phyloP scores from a whole-genome alignment of 768 basidiomycete species.

The Phanerochaete sordida region DNA sequence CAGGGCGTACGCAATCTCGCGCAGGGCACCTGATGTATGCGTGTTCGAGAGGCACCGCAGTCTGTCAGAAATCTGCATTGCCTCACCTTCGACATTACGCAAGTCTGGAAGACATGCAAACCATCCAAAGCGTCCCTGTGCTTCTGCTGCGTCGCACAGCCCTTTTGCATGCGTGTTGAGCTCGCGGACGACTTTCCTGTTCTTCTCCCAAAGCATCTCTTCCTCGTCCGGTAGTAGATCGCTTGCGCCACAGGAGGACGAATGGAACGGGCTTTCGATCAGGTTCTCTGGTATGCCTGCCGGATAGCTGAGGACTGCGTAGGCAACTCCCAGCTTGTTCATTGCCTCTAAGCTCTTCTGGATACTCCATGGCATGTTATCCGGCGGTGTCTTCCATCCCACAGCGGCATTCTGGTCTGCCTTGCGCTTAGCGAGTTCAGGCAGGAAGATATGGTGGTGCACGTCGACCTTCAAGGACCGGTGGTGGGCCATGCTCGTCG shows the following conservation, averaged over 20 bases:
- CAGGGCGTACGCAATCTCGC: constrained; percentile 57
- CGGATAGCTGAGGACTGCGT: constrained; percentile 66
- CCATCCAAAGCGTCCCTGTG: constrained; percentile 54
- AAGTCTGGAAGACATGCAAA: constrained; percentile 63
- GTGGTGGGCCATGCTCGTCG: neutral
- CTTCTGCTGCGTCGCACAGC: constrained; percentile 41
- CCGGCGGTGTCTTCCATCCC: constrained; percentile 62
- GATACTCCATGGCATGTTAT: constrained; percentile 64
- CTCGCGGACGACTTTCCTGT: constrained; percentile 31
- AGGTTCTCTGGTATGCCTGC: constrained; percentile 39
- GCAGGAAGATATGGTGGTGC: constrained; percentile 76
- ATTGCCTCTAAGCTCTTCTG: constrained; percentile 58
- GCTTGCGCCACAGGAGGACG: neutral
- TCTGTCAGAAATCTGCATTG: neutral
- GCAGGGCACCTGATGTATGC: constrained; percentile 44
- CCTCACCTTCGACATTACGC: constrained; percentile 56
- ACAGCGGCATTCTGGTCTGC: constrained; percentile 38
- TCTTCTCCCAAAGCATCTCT: neutral
- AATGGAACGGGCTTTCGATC: constrained; percentile 10
- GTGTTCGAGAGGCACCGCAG: too few relatives aligned
- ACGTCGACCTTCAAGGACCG: constrained; percentile 45
- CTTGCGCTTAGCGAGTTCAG: constrained; percentile 41
- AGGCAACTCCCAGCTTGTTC: constrained; percentile 54
- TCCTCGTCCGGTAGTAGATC: neutral
- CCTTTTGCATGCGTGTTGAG: constrained; percentile 46